phyloP scores from a whole-genome alignment of 805 yeast genomes.

The Metschnikowia hibisci region DNA sequence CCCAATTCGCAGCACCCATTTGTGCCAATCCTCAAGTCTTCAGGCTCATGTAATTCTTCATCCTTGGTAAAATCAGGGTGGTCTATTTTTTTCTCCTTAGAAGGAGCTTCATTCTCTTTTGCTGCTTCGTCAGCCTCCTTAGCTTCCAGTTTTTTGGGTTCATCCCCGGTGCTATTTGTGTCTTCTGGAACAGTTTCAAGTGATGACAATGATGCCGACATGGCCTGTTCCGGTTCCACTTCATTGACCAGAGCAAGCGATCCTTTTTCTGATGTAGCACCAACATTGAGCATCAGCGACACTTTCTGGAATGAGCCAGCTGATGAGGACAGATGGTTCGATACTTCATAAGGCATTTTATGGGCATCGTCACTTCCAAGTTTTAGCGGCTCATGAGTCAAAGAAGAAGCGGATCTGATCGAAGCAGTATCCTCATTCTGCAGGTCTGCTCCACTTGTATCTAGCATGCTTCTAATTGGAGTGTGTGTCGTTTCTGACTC shows the following conservation, averaged over 20 bases:
- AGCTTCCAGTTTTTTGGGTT: background rate
- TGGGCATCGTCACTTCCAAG: conserved; percentile 5
- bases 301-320: conserved; percentile 16
- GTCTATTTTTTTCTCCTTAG: background rate
- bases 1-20: conserved; percentile 40
- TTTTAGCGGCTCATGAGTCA: conserved; percentile 21
- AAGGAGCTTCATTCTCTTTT: background rate
- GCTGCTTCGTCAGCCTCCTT: background rate
- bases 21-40: conserved; percentile 21
- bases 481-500: conserved; percentile 21
- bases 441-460: conserved; percentile 18
- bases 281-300: conserved; percentile 31
- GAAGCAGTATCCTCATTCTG: conserved; percentile 18
- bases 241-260: conserved; percentile 7
- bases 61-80: conserved; percentile 9
- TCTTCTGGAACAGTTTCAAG: conserved; percentile 13
- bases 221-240: conserved; percentile 1
- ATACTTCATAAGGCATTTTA: conserved; percentile 14
- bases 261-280: conserved; percentile 5
- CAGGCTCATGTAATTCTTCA: conserved; percentile 10
- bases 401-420: conserved; percentile 24
- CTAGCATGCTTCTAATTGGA: conserved; percentile 39
- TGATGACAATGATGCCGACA: conserved; percentile 2
- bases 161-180: background rate
- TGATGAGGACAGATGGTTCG: conserved; percentile 11